Evolutionary conservation across 768 basidiomycete genomes (phyloP).

Genomic region (Agrocybe pediades): DNA sequence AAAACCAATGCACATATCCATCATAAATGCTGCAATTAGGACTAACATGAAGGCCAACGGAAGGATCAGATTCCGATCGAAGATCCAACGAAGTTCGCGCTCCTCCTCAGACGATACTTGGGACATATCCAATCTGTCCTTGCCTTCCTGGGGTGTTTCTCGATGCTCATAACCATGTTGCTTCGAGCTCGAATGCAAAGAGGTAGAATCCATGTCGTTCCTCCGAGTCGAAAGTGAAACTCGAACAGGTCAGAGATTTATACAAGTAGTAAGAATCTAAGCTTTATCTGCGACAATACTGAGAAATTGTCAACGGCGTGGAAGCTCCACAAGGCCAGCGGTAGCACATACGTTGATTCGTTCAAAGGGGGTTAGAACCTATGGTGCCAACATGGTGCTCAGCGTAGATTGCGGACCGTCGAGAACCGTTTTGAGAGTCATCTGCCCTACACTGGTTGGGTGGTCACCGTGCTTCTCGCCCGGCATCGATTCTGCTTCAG

Average conservation of each 20-base stretch:
- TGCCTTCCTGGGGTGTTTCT: background rate
- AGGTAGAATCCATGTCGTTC: conserved; percentile 7
- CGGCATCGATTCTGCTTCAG: no score
- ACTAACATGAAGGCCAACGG: conserved; percentile 44
- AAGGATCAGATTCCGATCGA: conserved; percentile 42
- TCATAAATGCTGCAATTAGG: background rate
- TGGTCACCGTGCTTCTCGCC: background rate
- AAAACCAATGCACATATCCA: background rate
- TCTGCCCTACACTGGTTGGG: no score
- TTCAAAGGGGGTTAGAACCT: background rate
- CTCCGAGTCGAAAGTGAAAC: no score
- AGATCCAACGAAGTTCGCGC: conserved; percentile 38
- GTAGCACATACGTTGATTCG: background rate
- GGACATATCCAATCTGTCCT: conserved; percentile 10
- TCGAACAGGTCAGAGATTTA: background rate
- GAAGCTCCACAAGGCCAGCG: background rate
- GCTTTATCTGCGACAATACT: background rate
- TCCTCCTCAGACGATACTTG: conserved; percentile 25
- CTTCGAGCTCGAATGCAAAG: background rate
- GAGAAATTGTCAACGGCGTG: background rate
- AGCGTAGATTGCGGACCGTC: background rate
- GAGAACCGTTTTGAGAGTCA: background rate
- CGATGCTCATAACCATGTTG: background rate
- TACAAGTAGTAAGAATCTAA: background rate
- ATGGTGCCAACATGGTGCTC: background rate